Evolutionary conservation across 192 early-diverging fungal species (phyloP).

Genomic region (Rhizoclosmatium sp.): DNA sequence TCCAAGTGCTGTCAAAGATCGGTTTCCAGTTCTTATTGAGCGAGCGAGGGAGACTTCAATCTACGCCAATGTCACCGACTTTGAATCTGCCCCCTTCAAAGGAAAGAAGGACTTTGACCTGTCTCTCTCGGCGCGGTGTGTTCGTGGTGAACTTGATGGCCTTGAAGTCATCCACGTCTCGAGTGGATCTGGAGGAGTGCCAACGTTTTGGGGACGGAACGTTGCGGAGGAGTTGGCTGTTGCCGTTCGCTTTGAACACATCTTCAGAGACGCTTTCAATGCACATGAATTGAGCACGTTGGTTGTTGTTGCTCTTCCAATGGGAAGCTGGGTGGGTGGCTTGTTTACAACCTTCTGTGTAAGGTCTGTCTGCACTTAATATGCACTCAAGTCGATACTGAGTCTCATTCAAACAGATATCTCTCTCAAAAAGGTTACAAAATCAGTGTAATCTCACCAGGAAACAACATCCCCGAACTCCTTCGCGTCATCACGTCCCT

Average conservation of each 20-base stretch:
- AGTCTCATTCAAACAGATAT: neutral
- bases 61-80: neutral
- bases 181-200: constrained; percentile 28
- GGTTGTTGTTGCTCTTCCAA: constrained; percentile 26
- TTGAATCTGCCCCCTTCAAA: neutral
- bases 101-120: constrained; percentile 7
- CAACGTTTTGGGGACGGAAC: constrained; percentile 32
- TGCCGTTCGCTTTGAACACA: constrained; percentile 32
- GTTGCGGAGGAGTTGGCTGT: constrained; percentile 24
- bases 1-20: neutral
- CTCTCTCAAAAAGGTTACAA: constrained; percentile 32
- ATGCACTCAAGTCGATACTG: neutral
- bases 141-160: neutral
- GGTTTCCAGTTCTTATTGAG: neutral
- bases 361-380: neutral
- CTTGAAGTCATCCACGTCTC: constrained; percentile 37
- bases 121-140: neutral
- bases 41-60: neutral
- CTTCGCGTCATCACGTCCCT: constrained; percentile 29
- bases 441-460: constrained; percentile 30
- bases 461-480: constrained; percentile 37
- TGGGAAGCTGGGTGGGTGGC: constrained; percentile 43
- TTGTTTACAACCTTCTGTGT: constrained; percentile 35
- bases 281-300: constrained; percentile 19
- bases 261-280: constrained; percentile 33